Percentiles rank a stretch among this genome's conserved stretches.
phyloP scores from a whole-genome alignment of 176 grass and related monocot genomes.

The barley (Hordeum vulgare) region DNA sequence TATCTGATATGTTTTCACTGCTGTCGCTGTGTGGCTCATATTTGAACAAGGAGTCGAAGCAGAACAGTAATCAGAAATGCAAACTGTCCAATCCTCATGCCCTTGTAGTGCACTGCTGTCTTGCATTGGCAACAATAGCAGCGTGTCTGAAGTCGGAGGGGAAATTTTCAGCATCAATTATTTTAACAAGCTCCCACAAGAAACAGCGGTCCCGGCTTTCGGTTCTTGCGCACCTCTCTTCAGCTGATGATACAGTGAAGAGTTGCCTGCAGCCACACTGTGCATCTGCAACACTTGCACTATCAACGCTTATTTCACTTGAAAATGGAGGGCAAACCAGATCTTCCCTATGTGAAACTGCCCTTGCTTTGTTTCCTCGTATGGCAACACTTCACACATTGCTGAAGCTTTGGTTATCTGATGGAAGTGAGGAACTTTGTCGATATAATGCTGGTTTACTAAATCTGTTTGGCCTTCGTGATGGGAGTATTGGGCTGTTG shows the following conservation, averaged over 20 bases:
- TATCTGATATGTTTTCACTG: constrained; percentile 73
- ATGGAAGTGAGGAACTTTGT: constrained; percentile 64
- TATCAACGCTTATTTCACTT: constrained; percentile 62
- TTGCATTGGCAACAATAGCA: constrained; percentile 63
- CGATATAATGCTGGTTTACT: constrained; percentile 59
- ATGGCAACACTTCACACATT: constrained; percentile 83
- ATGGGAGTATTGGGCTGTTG: constrained; percentile 78
- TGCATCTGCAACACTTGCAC: constrained; percentile 71
- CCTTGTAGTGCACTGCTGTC: constrained; percentile 65
- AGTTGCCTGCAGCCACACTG: constrained; percentile 69
- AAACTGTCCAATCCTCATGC: constrained; percentile 84
- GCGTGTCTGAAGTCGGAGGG: constrained; percentile 43
- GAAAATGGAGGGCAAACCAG: constrained; percentile 50
- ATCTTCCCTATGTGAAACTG: constrained; percentile 58
- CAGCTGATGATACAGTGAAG: constrained; percentile 64
- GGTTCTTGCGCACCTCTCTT: constrained; percentile 74
- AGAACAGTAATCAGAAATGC: constrained; percentile 62
- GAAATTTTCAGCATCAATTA: constrained; percentile 45
- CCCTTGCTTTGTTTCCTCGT: constrained; percentile 79
- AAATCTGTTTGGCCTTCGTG: constrained; percentile 68
- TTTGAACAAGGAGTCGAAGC: constrained; percentile 78
- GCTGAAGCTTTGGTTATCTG: constrained; percentile 78
- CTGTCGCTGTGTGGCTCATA: constrained; percentile 70
- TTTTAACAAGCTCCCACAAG: constrained; percentile 58
- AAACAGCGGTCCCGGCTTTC: constrained; percentile 61